phyloP scores from a whole-genome alignment of 2,329 filamentous ascomycete genomes.

The Myriangium duriaei region DNA sequence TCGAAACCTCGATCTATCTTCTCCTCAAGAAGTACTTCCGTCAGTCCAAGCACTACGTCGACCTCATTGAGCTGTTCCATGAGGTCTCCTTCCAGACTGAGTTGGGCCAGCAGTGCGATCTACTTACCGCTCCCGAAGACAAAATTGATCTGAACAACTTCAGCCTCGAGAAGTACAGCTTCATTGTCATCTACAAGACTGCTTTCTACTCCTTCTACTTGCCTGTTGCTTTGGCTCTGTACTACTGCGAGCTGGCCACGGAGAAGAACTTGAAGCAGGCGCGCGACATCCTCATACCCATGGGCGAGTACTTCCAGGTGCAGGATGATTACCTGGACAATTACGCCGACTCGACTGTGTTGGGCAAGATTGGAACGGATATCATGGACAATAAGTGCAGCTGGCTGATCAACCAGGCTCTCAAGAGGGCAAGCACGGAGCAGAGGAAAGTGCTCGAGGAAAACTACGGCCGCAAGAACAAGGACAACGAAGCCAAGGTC shows the following conservation, averaged over 20 bases:
- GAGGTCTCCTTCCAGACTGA: slow-evolving; percentile 90
- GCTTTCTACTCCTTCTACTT: slow-evolving; percentile 99
- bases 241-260: slow-evolving; percentile 75
- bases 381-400: slow-evolving; percentile 99
- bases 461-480: slow-evolving; percentile 90
- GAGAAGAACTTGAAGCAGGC: slow-evolving; percentile 80
- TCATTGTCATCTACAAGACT: slow-evolving; percentile 99
- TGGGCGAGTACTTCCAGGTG: slow-evolving; percentile 98
- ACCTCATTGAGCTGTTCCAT: slow-evolving; percentile 92
- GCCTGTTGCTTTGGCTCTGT: slow-evolving; percentile 78
- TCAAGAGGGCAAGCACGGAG: slow-evolving; percentile 65
- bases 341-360: slow-evolving; percentile 80
- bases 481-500: slow-evolving; percentile 65
- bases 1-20: slow-evolving; percentile 80
- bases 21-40: slow-evolving; percentile 92
- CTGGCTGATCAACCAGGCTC: slow-evolving; percentile 92
- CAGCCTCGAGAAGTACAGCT: slow-evolving; percentile 85
- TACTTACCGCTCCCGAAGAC: slow-evolving; percentile 92
- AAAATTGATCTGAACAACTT: slow-evolving; percentile 89
- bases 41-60: slow-evolving; percentile 72
- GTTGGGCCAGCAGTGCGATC: slow-evolving; percentile 84
- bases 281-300: slow-evolving; percentile 84
- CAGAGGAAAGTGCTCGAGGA: slow-evolving; percentile 80
- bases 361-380: slow-evolving; percentile 97
- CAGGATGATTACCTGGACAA: slow-evolving; percentile 99